phyloP scores from a whole-genome alignment of 1,139 yeast genomes.

The Yamadazyma buinensis region DNA sequence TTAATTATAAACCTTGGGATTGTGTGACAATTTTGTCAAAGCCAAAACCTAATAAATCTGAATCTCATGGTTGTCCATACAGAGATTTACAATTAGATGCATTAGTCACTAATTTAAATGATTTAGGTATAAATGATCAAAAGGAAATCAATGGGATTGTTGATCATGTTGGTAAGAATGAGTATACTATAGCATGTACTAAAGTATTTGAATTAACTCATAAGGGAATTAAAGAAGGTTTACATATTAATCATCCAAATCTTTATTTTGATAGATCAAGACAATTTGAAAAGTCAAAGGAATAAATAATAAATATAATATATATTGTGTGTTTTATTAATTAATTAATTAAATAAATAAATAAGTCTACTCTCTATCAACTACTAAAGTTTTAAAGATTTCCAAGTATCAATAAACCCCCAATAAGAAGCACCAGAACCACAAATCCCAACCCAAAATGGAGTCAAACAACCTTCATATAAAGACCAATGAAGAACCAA shows the following conservation, averaged over 20 bases:
- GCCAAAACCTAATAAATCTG: slow-evolving; percentile 69
- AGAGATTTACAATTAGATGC: slow-evolving; percentile 66
- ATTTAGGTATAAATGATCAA: slow-evolving; percentile 69
- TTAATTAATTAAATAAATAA: not conserved
- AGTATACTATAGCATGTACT: slow-evolving; percentile 85
- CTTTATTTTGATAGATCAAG: slow-evolving; percentile 78
- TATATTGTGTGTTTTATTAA: no score
- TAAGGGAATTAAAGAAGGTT: slow-evolving; percentile 43
- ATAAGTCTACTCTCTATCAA: no score
- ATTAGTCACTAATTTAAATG: slow-evolving; percentile 50
- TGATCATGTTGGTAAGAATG: slow-evolving; percentile 62
- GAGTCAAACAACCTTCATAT: slow-evolving; percentile 49
- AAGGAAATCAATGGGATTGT: slow-evolving; percentile 59
- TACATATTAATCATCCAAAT: slow-evolving; percentile 80
- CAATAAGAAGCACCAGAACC: slow-evolving; percentile 49
- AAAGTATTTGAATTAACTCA: slow-evolving; percentile 84
- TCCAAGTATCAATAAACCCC: slow-evolving; percentile 39
- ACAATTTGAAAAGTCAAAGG: slow-evolving; percentile 26
- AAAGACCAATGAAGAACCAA: slow-evolving; percentile 58
- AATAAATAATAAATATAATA: not conserved
- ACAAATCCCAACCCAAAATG: slow-evolving; percentile 50
- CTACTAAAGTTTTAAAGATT: slow-evolving; percentile 31
- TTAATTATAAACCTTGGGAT: slow-evolving; percentile 81
- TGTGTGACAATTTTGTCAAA: slow-evolving; percentile 73
- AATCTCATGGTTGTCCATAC: slow-evolving; percentile 92